Conservation (phyloP, 1,284 basidiomycete species). For the Chiua sp. region DNA sequence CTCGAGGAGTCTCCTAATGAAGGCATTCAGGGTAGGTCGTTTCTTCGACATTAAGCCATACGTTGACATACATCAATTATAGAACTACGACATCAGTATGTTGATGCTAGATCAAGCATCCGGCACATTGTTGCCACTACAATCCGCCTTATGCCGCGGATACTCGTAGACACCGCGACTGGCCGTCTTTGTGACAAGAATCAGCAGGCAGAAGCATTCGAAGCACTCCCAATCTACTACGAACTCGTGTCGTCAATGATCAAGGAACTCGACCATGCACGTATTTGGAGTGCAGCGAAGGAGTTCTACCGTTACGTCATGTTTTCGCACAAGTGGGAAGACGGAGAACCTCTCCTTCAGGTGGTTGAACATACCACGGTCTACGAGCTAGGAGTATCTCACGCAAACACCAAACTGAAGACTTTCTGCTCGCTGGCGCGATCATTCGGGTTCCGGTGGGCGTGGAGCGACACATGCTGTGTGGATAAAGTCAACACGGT, state of each 20-base stretch:
- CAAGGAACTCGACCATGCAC: not conserved
- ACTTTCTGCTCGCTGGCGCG: conserved; percentile 2
- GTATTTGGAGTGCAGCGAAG: not conserved
- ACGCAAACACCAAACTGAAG: conserved; percentile 2
- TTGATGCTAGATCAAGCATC: not conserved
- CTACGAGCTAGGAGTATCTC: conserved; percentile 1
- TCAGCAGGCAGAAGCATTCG: not conserved
- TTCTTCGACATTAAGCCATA: not conserved
- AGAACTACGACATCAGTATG: not conserved
- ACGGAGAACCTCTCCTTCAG: conserved; percentile 6
- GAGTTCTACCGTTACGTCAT: conserved; percentile 11
- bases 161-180: not conserved
- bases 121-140: not conserved
- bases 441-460: conserved; percentile 5
- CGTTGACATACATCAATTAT: not conserved
- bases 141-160: not conserved
- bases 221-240: not conserved
- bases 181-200: not conserved
- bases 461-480: conserved; percentile 5
- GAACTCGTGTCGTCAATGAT: conserved; percentile 3
- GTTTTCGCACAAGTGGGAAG: conserved; percentile 11
- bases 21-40: not conserved
- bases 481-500: not conserved
- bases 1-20: not conserved
- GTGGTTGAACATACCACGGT: conserved; percentile 1